Evolutionary conservation across 2,329 filamentous ascomycete genomes (phyloP), one percentile per base, ranked within the genome.

Genomic region (Epichloe typhina): DNA sequence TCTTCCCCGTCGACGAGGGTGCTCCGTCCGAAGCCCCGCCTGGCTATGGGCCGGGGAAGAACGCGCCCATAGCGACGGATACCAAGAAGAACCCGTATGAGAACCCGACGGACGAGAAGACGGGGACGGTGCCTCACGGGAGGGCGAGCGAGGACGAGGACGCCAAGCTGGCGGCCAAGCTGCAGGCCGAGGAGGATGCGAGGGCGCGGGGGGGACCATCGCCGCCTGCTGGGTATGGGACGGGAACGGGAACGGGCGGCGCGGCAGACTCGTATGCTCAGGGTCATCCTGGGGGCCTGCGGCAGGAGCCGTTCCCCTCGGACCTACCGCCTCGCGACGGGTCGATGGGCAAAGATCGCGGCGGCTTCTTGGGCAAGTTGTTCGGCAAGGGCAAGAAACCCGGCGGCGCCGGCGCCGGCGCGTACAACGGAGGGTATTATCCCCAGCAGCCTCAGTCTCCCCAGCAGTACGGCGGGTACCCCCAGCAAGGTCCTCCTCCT

Each of bases 101-200:
- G 9, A 69, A 72, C 54, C 63, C 35, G 6, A 35, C 46, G 11
- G 42, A 42, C 4, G 46, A 53, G 12, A 50, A 52, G 33, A 26
- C 33, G 13, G 47, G 62, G 15, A 58, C 47, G 17, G 38, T 59
- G 57, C 62, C 50, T 62, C 62, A 47, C n/a, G 46, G 46, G 11
- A 4, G 9, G 31, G 59, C 62, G 12, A 51, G 57, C n/a, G 59
- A 66, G 47, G 78, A 78, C 52, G 82, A 84, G 45, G 88, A 94
- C 62, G 88, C 85, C 53, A 76, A 75, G 26, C 71, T 90, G 9
- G 89, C 90, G 7, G 77, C 86, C 40, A 79, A 82, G 61, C 72
- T 95, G 41, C 90, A 95, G 65, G 85, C 85, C 43, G 86, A 95
- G 66, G 89, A 95, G 66, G 77, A 95, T 56, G 79, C 80, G 5